phyloP scores from a whole-genome alignment of 371 early-diverging fungal genomes.

The Rhizopus sp. region DNA sequence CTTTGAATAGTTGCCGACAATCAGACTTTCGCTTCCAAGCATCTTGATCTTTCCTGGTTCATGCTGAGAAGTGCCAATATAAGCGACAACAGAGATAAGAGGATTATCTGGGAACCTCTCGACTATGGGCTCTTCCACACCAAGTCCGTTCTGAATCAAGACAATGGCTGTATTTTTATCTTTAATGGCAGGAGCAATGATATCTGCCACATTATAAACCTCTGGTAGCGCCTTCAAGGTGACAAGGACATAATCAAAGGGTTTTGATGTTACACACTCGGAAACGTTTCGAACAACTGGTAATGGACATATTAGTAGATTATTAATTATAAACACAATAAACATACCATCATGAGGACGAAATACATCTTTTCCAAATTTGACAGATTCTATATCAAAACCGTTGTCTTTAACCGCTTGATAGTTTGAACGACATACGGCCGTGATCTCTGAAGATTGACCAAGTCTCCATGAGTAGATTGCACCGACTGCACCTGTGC shows the following conservation, averaged over 20 bases:
- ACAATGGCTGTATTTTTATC: conserved; percentile 65
- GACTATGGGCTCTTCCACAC: conserved; percentile 69
- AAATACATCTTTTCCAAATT: conserved; percentile 66
- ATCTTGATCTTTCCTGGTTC: conserved; percentile 60
- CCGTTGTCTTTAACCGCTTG: conserved; percentile 61
- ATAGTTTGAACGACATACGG: conserved; percentile 86
- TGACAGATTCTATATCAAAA: conserved; percentile 65
- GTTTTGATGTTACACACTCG: conserved; percentile 41
- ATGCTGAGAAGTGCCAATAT: conserved; percentile 72
- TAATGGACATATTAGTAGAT: not conserved
- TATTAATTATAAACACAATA: not conserved
- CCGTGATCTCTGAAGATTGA: conserved; percentile 58
- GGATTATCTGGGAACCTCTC: conserved; percentile 68
- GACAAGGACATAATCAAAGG: conserved; percentile 75
- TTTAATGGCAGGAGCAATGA: conserved; percentile 64
- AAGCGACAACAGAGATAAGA: conserved; percentile 72
- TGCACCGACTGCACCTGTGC: conserved; percentile 83
- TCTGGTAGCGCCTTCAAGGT: conserved; percentile 79
- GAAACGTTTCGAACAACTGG: conserved; percentile 57
- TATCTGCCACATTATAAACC: conserved; percentile 58
- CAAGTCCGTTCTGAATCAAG: conserved; percentile 88
- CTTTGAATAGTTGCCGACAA: conserved; percentile 33
- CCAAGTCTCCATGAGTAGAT: conserved; percentile 76
- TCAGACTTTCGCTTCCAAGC: conserved; percentile 37
- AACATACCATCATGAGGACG: conserved; percentile 57